Evolutionary conservation across 2,329 filamentous ascomycete species (phyloP), one percentile per base, ranked within the genome.

Genomic region (Zasmidium angulare): DNA sequence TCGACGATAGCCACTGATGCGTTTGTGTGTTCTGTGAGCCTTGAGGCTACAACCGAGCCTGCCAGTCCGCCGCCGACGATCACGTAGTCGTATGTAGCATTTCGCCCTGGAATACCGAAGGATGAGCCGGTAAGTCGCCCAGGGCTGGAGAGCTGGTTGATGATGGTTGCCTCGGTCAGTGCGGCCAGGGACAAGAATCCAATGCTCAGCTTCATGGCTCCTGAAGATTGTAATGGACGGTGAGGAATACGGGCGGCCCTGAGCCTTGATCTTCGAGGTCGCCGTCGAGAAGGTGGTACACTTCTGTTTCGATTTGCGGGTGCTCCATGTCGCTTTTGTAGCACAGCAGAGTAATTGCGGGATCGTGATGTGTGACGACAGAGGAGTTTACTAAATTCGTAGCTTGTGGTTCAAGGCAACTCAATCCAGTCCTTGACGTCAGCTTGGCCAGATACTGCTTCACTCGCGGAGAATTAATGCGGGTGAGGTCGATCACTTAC

Each of bases 1-100:
- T 74, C 71, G 21, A 73, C 52, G 7, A 73, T 59, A 0, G 69
- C 71, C 4, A 73, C 67, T n/a, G 66, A 52, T 7, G 61, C 49
- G 49, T 61, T 56, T 1, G 46, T 51, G 26, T 70, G 53, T 24
- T 71, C 63, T 17, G 65, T 65, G 2, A 71, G 56, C 12, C 69
- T 63, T 6, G 55, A 53, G 11, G 69, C 68, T 4, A 71, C 53
- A 1, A 66, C 66, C 11, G 67, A 65, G 2, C 69, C 68, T 17
- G 69, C 68, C 6, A 64, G 65, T 20, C 69, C 69, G 31, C 67
- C 67, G 9, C 69, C 69, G 46, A 69, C 60, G 22, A 69, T 59
- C 17, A 68, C 60, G 46, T 68, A 69, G 60, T 69, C 66, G 36
- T 63, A 69, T 7, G 56, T 66, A 2, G 65, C 61, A 40, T 66